Evolutionary conservation across 345 rosid genomes (phyloP).

Genomic region (Cardiospermum halicacabum): DNA sequence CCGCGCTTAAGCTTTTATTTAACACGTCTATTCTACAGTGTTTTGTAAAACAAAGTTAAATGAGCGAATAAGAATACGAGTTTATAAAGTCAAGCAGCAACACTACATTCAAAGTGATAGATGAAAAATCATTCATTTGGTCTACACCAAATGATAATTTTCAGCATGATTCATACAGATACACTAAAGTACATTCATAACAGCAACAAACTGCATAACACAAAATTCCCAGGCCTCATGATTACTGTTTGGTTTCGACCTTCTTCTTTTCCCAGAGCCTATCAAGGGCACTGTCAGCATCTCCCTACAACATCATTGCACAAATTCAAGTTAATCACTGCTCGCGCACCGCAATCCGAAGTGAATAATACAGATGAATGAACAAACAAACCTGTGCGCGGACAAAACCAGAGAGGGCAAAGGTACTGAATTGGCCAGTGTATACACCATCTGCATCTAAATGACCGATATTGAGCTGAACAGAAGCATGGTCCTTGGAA

Average conservation of each 20-base stretch:
- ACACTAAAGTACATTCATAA: no score
- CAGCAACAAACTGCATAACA: no score
- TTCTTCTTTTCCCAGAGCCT: conserved; percentile 64
- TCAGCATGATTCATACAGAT: no score
- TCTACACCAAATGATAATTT: no score
- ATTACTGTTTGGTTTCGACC: conserved; percentile 30
- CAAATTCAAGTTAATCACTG: neutral
- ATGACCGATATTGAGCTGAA: conserved; percentile 55
- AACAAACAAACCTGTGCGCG: conserved; percentile 38
- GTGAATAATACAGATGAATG: neutral
- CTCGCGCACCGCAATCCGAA: neutral
- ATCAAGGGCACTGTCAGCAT: conserved; percentile 50
- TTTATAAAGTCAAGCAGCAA: no score
- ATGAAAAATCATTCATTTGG: no score
- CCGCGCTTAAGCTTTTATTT: no score
- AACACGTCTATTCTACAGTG: no score
- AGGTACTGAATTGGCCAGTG: conserved; percentile 44
- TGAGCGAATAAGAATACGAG: no score
- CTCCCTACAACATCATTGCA: conserved; percentile 35
- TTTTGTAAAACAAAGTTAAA: no score
- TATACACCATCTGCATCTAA: conserved; percentile 44
- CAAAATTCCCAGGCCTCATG: no score
- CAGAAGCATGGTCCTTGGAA: conserved; percentile 56
- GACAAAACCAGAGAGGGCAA: conserved; percentile 52
- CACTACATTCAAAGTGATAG: no score